These are phyloP conservation scores for Calonectria pseudoreteaudii DNA, from an alignment of 2,329 filamentous ascomycete genomes.

Conservation along the genomic window DNA sequence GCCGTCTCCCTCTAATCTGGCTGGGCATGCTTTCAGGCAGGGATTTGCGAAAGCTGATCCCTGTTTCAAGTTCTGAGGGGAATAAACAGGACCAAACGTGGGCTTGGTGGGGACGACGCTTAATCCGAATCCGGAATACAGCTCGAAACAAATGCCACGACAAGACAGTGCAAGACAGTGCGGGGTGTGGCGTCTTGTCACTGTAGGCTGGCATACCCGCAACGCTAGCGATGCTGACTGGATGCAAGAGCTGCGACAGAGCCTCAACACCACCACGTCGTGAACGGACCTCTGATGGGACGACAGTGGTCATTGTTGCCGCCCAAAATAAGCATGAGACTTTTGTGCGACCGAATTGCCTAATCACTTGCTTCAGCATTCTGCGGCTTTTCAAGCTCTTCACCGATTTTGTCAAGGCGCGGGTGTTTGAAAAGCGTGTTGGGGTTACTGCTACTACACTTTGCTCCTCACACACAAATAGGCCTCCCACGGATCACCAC, in stretches of 20 bases:
- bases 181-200: background rate
- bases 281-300: background rate
- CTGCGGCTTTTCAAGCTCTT: background rate
- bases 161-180: background rate
- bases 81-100: slow-evolving; percentile 14
- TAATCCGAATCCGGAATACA: slow-evolving; percentile 1
- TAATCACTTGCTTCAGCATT: background rate
- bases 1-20: slow-evolving; percentile 20
- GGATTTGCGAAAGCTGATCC: slow-evolving; percentile 13
- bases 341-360: background rate
- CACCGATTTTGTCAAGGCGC: background rate
- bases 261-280: background rate
- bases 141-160: background rate
- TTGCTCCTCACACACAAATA: slow-evolving; percentile 2
- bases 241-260: background rate
- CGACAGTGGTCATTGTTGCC: background rate
- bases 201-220: background rate
- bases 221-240: background rate
- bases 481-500: slow-evolving; percentile 6
- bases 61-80: slow-evolving; percentile 23
- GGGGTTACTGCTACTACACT: slow-evolving; percentile 21
- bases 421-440: slow-evolving; percentile 18
- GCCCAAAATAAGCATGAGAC: background rate
- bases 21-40: background rate
- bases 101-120: background rate